Evolutionary conservation across 768 basidiomycete species (phyloP), one percentile per base, ranked within the genome.

Genomic region (Amanita jacksonii): DNA sequence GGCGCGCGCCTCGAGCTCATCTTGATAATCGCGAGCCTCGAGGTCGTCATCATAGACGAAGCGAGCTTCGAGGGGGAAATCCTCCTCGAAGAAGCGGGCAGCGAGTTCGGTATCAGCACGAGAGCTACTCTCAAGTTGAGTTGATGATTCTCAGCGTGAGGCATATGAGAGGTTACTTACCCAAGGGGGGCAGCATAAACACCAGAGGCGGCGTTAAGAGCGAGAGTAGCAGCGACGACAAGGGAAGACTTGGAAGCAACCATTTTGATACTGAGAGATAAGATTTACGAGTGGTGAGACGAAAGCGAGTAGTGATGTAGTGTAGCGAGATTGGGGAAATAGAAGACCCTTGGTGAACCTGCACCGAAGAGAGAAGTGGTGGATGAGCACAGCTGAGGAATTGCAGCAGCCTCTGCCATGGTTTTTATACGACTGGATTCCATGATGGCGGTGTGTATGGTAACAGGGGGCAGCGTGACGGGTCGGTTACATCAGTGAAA

Each of bases 351-450:
- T 34, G 43, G 27, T 28, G 15, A 38, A 45, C 43, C 43, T 36
- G 43, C 43, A 45, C 43, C 43, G 15, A 45, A 30, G 43, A 45
- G 35, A 24, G 22, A 37, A 25, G 10, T 18, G 18, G 35, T 10
- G 27, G n/a, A n/a, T 32, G 43, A 45, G 43, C 43, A 23, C 43
- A 38, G 43, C 43, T 45, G 43, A 27, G 36, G 35, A 38, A 27
- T 24, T 8, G 15, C 0, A 4, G 5, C 3, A 25, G 13, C 24
- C 8, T 34, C 7, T 13, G 10, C 39, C 25, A 41, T n/a, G 2
- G 20, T 16, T 30, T 30, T 41, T 41, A 41, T 41, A 41, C 13
- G 27, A 12, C 12, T 6, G 7, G 27, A 28, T n/a, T n/a, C n/a
- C n/a, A n/a, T n/a, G n/a, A n/a, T n/a, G n/a, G n/a, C n/a, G n/a